Evolutionary conservation across 2,329 filamentous ascomycete genomes (phyloP).

Genomic region (Penicillium sp.): DNA sequence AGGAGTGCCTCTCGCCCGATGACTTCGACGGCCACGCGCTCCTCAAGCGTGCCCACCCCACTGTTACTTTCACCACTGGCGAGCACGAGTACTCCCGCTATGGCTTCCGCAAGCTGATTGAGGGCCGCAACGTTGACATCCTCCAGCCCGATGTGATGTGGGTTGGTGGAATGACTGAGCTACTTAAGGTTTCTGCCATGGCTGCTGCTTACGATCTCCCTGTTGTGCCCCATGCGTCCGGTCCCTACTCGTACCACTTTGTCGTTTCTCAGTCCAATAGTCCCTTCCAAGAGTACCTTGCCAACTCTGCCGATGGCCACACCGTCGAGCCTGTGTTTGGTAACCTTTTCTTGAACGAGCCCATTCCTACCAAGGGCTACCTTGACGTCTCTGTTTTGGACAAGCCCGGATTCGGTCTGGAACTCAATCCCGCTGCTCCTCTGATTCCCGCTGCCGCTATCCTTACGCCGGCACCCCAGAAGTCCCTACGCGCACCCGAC

Average conservation of each 20-base stretch:
- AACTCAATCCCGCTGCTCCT: conserved; percentile 71
- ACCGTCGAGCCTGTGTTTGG: conserved; percentile 86
- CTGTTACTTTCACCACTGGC: conserved; percentile 86
- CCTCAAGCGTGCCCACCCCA: conserved; percentile 83
- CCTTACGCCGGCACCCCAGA: conserved; percentile 55
- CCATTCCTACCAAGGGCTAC: conserved; percentile 74
- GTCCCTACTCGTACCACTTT: conserved; percentile 92
- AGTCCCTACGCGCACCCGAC: conserved; percentile 35
- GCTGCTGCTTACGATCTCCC: conserved; percentile 89
- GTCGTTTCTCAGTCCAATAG: conserved; percentile 87
- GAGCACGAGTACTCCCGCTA: conserved; percentile 94
- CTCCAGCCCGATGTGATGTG: conserved; percentile 97
- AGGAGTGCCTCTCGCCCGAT: conserved; percentile 84
- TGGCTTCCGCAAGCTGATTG: conserved; percentile 87
- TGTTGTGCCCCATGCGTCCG: conserved; percentile 87
- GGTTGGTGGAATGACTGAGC: conserved; percentile 84
- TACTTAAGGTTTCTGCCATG: conserved; percentile 80
- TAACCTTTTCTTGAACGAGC: conserved; percentile 81
- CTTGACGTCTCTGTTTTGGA: conserved; percentile 71
- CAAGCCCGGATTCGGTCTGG: conserved; percentile 82
- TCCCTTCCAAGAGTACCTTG: conserved; percentile 91
- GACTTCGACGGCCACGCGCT: conserved; percentile 84
- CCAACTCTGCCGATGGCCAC: conserved; percentile 84
- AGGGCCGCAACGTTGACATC: conserved; percentile 84
- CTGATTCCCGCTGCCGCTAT: conserved; percentile 68